Percentiles rank a stretch among this genome's conserved stretches.
Evolutionary conservation across 2,329 filamentous ascomycete genomes (phyloP).

Genomic region (Lasiodiplodia gonubiensis): DNA sequence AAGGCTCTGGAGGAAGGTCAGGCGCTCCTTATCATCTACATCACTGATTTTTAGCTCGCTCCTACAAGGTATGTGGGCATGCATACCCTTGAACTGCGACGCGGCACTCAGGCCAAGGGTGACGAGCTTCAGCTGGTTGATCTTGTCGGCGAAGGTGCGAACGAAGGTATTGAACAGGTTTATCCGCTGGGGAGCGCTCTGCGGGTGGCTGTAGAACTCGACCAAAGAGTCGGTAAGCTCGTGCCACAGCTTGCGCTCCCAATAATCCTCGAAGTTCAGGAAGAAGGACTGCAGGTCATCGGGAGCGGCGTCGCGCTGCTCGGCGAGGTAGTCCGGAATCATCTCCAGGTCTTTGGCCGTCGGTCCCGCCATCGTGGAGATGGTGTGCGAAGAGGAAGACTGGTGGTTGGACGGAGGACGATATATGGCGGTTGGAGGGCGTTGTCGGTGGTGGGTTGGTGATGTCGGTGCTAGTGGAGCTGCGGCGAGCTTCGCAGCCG

Average conservation of each 20-base stretch:
- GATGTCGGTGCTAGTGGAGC: slow-evolving; percentile 29
- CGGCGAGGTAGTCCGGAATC: slow-evolving; percentile 88
- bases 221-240: slow-evolving; percentile 91
- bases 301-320: slow-evolving; percentile 86
- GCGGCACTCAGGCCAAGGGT: slow-evolving; percentile 86
- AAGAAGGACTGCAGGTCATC: slow-evolving; percentile 87
- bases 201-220: slow-evolving; percentile 82
- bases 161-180: slow-evolving; percentile 94
- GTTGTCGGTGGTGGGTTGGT: slow-evolving; percentile 34
- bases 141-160: slow-evolving; percentile 95
- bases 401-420: slow-evolving; percentile 3
- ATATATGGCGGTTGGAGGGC: slow-evolving; percentile 15
- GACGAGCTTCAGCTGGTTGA: slow-evolving; percentile 98
- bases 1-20: slow-evolving; percentile 82
- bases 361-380: slow-evolving; percentile 39
- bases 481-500: slow-evolving; percentile 27
- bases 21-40: slow-evolving; percentile 82
- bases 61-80: background rate
- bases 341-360: slow-evolving; percentile 77
- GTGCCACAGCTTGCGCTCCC: slow-evolving; percentile 99
- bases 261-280: slow-evolving; percentile 91
- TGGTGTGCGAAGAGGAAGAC: background rate
- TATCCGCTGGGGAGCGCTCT: slow-evolving; percentile 83
- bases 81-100: slow-evolving; percentile 75
- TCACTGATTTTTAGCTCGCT: slow-evolving; percentile 37